Percentiles rank a stretch among this genome's conserved stretches.
phyloP scores from a whole-genome alignment of 192 early-diverging fungal species.

The Coemansia sp. region DNA sequence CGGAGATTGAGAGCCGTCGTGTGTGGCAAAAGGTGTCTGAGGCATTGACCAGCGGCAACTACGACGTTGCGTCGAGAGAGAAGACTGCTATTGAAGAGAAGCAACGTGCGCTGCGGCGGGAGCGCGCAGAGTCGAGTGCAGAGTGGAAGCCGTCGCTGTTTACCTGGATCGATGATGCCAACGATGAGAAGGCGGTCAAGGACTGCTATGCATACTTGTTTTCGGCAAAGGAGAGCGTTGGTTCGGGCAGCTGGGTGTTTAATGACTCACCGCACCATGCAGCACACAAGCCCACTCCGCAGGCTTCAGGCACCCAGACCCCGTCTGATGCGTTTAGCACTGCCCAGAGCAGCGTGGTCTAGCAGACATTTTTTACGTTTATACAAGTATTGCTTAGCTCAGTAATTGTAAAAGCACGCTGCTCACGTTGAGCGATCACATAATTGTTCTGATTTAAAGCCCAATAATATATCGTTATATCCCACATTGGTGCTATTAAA shows the following conservation, averaged over 20 bases:
- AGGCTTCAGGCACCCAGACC: slow-evolving; percentile 41
- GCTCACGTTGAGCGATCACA: not conserved
- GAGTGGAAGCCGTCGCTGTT: slow-evolving; percentile 60
- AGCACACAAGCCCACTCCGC: slow-evolving; percentile 11
- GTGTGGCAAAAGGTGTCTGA: slow-evolving; percentile 71
- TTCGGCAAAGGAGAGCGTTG: slow-evolving; percentile 46
- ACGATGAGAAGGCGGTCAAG: slow-evolving; percentile 36
- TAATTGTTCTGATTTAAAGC: not conserved
- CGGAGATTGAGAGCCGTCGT: slow-evolving; percentile 64
- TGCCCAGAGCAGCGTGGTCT: slow-evolving; percentile 41
- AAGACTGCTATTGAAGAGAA: slow-evolving; percentile 71
- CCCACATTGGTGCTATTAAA: not conserved
- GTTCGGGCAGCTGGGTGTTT: slow-evolving; percentile 50
- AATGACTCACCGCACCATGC: slow-evolving; percentile 27
- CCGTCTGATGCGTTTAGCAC: slow-evolving; percentile 53
- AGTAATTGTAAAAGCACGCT: not conserved
- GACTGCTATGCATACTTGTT: slow-evolving; percentile 43
- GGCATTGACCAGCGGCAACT: slow-evolving; percentile 67
- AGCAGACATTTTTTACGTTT: not conserved
- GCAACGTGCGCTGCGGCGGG: slow-evolving; percentile 64
- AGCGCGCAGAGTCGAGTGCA: slow-evolving; percentile 57
- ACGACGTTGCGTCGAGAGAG: slow-evolving; percentile 64
- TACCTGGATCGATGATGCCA: slow-evolving; percentile 45
- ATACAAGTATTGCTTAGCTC: not conserved
- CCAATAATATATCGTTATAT: not conserved